Conservation (phyloP, 1,284 basidiomycete genomes). For the Melampsora medusae region DNA sequence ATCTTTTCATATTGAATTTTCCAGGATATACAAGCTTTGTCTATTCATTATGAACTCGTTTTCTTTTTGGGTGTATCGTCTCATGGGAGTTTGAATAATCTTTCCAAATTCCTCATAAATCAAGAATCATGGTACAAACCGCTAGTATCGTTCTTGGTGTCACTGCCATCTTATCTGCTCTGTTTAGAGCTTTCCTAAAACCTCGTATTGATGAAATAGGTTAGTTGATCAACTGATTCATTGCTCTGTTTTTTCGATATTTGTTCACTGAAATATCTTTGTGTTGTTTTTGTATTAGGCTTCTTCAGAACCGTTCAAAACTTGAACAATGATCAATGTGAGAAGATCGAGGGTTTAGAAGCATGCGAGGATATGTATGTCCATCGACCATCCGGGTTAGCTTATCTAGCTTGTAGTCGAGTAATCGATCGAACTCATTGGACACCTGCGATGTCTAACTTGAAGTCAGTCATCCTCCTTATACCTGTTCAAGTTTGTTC, state of each 20-base stretch:
- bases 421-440: constrained; percentile 13
- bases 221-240: neutral
- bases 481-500: neutral
- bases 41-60: no score
- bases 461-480: constrained; percentile 17
- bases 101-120: no score
- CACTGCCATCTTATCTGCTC: constrained; percentile 18
- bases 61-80: no score
- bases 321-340: constrained; percentile 38
- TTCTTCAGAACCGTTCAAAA: constrained; percentile 12
- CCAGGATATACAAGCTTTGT: no score
- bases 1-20: no score
- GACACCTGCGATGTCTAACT: constrained; percentile 6
- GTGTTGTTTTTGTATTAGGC: neutral
- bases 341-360: constrained; percentile 22
- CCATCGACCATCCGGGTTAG: constrained; percentile 16
- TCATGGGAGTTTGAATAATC: no score
- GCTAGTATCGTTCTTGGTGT: constrained; percentile 20
- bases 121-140: constrained; percentile 21
- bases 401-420: constrained; percentile 39
- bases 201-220: constrained; percentile 29
- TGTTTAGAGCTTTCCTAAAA: constrained; percentile 31
- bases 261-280: neutral
- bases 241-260: neutral
- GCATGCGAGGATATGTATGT: constrained; percentile 39